Conservation (phyloP, 768 basidiomycete species). For the Lactarius sanguifluus region DNA sequence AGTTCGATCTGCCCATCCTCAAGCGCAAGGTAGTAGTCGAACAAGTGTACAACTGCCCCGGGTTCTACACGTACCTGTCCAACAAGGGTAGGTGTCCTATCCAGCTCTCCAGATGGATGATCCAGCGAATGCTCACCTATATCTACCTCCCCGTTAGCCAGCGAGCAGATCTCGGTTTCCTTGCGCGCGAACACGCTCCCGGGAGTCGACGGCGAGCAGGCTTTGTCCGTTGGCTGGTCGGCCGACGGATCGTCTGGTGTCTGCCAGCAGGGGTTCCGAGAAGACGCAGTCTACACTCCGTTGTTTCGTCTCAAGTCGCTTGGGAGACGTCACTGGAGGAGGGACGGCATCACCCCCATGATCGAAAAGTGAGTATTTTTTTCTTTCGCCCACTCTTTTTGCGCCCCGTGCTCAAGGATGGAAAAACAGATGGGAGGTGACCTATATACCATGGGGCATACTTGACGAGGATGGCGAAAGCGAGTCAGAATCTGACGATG, state of each 20-base stretch:
- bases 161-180: constrained; percentile 6
- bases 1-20: neutral
- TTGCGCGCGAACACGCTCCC: constrained; percentile 1
- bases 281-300: constrained; percentile 6
- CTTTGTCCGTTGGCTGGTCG: neutral
- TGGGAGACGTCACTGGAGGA: constrained; percentile 2
- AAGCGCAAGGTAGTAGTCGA: constrained; percentile 12
- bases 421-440: constrained; percentile 18
- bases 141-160: neutral
- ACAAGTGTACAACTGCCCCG: constrained; percentile 13
- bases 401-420: neutral
- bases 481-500: constrained; percentile 9
- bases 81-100: constrained; percentile 3
- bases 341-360: neutral
- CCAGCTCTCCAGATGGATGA: neutral
- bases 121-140: neutral
- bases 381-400: neutral
- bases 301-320: constrained; percentile 7
- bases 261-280: constrained; percentile 3
- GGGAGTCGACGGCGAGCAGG: neutral
- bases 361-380: constrained; percentile 9
- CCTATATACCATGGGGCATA: constrained; percentile 17
- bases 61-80: constrained; percentile 24
- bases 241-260: constrained; percentile 13
- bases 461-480: constrained; percentile 19